phyloP scores from a whole-genome alignment of 768 basidiomycete genomes.

The Termitomyces sp. region DNA sequence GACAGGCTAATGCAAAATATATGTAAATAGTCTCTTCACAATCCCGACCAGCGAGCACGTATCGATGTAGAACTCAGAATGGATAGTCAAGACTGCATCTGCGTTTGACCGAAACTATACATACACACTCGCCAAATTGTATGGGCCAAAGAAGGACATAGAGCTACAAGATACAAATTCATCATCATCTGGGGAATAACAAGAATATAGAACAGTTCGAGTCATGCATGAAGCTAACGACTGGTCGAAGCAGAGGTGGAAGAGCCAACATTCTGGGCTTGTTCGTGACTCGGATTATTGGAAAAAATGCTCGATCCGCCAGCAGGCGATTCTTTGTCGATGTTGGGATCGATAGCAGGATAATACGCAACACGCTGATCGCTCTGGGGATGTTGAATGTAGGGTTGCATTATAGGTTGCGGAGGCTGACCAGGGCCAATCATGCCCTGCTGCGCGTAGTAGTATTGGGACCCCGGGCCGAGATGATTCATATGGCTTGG shows the following conservation, averaged over 20 bases:
- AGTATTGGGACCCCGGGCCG: constrained; percentile 13
- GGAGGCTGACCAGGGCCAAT: constrained; percentile 21
- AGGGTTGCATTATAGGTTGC: constrained; percentile 18
- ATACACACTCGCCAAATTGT: constrained; percentile 5
- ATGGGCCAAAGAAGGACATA: not conserved
- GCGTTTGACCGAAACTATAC: not conserved
- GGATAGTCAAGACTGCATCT: not conserved
- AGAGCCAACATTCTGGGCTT: not conserved
- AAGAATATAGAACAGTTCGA: not conserved
- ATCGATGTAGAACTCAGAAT: not conserved
- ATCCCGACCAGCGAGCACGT: not conserved
- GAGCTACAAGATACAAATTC: constrained; percentile 11
- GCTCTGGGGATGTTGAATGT: constrained; percentile 12
- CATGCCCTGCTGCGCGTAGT: constrained; percentile 16
- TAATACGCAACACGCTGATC: constrained; percentile 25
- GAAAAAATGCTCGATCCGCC: constrained; percentile 5
- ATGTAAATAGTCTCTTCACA: not conserved
- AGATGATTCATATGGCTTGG: constrained; percentile 12
- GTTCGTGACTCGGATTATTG: not conserved
- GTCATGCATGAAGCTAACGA: constrained; percentile 4
- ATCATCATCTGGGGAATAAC: not conserved
- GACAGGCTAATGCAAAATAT: not conserved
- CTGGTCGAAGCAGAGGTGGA: constrained; percentile 1
- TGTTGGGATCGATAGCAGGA: constrained; percentile 36
- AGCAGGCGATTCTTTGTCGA: constrained; percentile 16